Evolutionary conservation across 176 grass and related monocot genomes (phyloP), one percentile per base, ranked within the genome.

Genomic region (Oryza rufipogon): DNA sequence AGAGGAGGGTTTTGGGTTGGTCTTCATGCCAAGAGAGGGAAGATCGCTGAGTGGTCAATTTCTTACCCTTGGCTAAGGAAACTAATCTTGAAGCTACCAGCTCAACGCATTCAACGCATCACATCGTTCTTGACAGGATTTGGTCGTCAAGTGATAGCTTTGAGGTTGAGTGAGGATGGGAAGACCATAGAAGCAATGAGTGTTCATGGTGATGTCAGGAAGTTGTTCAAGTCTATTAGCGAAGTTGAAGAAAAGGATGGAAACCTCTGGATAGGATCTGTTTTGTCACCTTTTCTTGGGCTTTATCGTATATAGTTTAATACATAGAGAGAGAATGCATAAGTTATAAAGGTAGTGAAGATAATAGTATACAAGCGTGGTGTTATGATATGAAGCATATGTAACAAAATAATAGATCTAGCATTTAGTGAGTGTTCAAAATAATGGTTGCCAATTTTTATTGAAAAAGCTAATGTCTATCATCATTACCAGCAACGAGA

Each of bases 1-100:
- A 88, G 89, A 73, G 89, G 94, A 22, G 94, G 91, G 0, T 94
- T 87, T 34, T 95, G 86, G 93, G 84, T 91, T 1, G 84, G 87
- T 0, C 42, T 91, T 51, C 89, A 94, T 14, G 85, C 87, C 4
- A 87, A 72, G 84, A 87, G 84, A 19, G 89, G 89, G 4, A 87
- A 84, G 54, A 36, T 94, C 20, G 69, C 80, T 0, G 68, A 70
- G 74, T 86, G 79, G 85, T 73, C 85, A 2, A 88, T 91, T 1
- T 80, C 89, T 13, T 67, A 67, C 45, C 72, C 77, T 1, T 94
- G 89, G 87, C 14, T 89, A 0, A 64, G 83, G 34, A 54, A 38
- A 2, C 0, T 91, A 38, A 12, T 94, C 13, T 16, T 89, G 22
- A 58, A 65, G 25, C 2, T 87, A 6, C 82, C 76, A 0, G 6